A percentile compares a stretch with the other conserved stretches of the same genome.
Conservation (phyloP, 495 filamentous ascomycete species). For the Neurospora hispaniola region DNA sequence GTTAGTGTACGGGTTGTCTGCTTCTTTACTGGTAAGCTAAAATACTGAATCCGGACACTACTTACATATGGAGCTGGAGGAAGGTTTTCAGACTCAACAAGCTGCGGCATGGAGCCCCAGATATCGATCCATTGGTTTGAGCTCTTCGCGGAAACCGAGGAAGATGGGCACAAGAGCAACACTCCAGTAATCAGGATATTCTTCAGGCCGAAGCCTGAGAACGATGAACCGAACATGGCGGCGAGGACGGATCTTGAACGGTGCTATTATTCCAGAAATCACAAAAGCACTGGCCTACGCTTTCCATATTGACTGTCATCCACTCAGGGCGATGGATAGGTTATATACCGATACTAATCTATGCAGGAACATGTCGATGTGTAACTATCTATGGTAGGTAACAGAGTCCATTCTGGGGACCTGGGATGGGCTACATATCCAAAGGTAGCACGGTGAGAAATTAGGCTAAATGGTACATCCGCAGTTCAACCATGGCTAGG, state of each 20-base stretch:
- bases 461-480: constrained; percentile 16
- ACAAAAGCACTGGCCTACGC: not conserved
- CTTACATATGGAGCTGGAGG: constrained; percentile 44
- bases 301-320: not conserved
- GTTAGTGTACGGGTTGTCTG: not conserved
- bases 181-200: constrained; percentile 8
- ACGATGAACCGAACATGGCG: not conserved
- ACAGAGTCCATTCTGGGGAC: constrained; percentile 1
- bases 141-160: constrained; percentile 7
- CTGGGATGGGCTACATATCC: constrained; percentile 7
- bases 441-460: not conserved
- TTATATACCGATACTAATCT: constrained; percentile 3
- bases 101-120: constrained; percentile 50
- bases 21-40: not conserved
- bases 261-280: not conserved
- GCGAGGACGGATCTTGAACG: not conserved
- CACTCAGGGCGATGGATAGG: not conserved
- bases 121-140: constrained; percentile 43
- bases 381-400: not conserved
- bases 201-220: constrained; percentile 6
- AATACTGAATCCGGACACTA: constrained; percentile 1
- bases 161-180: constrained; percentile 7
- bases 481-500: not conserved
- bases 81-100: constrained; percentile 44
- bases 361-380: constrained; percentile 12